Percentiles rank a stretch among this genome's conserved stretches.
These are phyloP conservation scores for Stereocaulon alpinum DNA, from an alignment of 495 filamentous ascomycete species.

Conservation along the genomic window DNA sequence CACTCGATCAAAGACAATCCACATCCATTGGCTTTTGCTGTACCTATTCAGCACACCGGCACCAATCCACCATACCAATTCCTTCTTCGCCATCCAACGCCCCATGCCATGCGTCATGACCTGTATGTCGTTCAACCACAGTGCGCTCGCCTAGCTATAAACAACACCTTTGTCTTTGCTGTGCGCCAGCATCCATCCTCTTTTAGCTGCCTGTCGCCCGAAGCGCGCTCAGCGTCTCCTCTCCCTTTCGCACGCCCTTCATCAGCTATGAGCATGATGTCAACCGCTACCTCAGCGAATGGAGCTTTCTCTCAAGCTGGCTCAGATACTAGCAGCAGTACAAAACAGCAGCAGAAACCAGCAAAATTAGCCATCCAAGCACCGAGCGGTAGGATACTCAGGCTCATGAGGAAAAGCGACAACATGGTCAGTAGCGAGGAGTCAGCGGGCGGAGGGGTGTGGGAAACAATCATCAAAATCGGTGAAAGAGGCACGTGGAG, in stretches of 20 bases:
- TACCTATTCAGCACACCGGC: slow-evolving; percentile 83
- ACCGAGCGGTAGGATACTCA: slow-evolving; percentile 87
- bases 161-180: slow-evolving; percentile 96
- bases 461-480: slow-evolving; percentile 99
- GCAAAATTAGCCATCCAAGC: slow-evolving; percentile 94
- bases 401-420: slow-evolving; percentile 82
- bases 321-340: slow-evolving; percentile 40
- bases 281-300: slow-evolving; percentile 41
- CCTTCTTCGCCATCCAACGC: slow-evolving; percentile 84
- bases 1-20: slow-evolving; percentile 91
- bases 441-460: slow-evolving; percentile 64
- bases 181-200: slow-evolving; percentile 86
- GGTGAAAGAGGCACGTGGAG: slow-evolving; percentile 86
- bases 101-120: slow-evolving; percentile 91
- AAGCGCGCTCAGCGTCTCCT: slow-evolving; percentile 50
- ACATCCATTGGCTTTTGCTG: slow-evolving; percentile 78
- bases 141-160: slow-evolving; percentile 71
- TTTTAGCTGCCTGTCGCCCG: slow-evolving; percentile 36
- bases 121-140: slow-evolving; percentile 94
- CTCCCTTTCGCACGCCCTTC: slow-evolving; percentile 61
- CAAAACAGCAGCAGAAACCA: slow-evolving; percentile 57
- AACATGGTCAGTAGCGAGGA: slow-evolving; percentile 40
- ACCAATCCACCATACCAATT: slow-evolving; percentile 92
- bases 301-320: slow-evolving; percentile 33
- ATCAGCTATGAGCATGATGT: slow-evolving; percentile 74